These are phyloP conservation scores for Fagopyrum homotropicum DNA, from an alignment of 148 eudicot species.

Conservation along the genomic window DNA sequence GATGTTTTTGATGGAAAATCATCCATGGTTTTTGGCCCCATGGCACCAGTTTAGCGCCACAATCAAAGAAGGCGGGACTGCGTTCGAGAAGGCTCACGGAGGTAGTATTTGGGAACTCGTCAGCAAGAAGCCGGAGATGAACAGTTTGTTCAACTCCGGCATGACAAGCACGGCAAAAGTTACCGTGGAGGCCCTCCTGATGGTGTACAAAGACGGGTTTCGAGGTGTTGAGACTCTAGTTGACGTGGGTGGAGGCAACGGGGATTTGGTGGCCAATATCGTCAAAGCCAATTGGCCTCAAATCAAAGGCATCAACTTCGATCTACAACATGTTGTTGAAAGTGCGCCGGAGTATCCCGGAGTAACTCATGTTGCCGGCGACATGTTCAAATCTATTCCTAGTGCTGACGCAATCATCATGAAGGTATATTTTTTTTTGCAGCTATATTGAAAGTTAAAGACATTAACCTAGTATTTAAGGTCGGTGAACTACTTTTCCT, in stretches of 20 bases:
- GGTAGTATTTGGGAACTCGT: too few relatives aligned
- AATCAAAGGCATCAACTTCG: slow-evolving; percentile 51
- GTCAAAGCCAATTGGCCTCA: slow-evolving; percentile 26
- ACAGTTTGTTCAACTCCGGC: slow-evolving; percentile 32
- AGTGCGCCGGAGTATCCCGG: slow-evolving; percentile 32
- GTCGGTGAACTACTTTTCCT: too few relatives aligned
- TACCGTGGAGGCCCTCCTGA: slow-evolving; percentile 17
- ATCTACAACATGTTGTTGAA: slow-evolving; percentile 40
- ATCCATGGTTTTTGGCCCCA: slow-evolving; percentile 17
- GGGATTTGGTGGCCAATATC: slow-evolving; percentile 23
- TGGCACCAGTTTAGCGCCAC: slow-evolving; percentile 21
- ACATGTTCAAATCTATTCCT: slow-evolving; percentile 45
- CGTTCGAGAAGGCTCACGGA: slow-evolving; percentile 1
- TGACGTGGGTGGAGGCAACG: slow-evolving; percentile 60
- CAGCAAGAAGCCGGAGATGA: slow-evolving; percentile 13
- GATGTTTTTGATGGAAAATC: slow-evolving; percentile 20
- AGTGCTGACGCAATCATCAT: slow-evolving; percentile 40
- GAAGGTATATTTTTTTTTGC: not conserved
- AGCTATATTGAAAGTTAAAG: too few relatives aligned
- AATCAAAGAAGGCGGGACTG: slow-evolving; percentile 26
- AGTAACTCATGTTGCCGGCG: slow-evolving; percentile 47
- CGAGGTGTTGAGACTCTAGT: slow-evolving; percentile 25
- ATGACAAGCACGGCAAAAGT: slow-evolving; percentile 36
- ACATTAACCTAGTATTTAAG: too few relatives aligned
- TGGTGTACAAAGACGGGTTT: slow-evolving; percentile 32